Percentiles rank a stretch among this genome's conserved stretches.
These are phyloP conservation scores for Tetracladium maxilliforme DNA, from an alignment of 2,329 filamentous ascomycete species.

Conservation along the genomic window DNA sequence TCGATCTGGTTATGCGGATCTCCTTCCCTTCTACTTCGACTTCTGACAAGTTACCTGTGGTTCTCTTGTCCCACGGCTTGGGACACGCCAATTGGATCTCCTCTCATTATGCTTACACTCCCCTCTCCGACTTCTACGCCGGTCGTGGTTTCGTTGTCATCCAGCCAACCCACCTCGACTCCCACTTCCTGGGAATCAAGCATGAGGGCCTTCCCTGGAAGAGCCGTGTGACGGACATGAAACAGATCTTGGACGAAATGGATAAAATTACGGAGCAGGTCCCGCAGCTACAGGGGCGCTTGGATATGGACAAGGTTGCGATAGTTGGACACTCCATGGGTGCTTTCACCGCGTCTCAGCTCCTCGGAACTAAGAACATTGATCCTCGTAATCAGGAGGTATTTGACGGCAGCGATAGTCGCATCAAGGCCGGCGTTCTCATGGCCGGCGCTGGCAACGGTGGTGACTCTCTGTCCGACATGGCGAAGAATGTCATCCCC, in stretches of 20 bases:
- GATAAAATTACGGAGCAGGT: conserved; percentile 17
- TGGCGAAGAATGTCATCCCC: conserved; percentile 13
- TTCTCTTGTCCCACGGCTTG: conserved; percentile 24
- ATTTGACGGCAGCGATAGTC: conserved; percentile 11
- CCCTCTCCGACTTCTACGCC: conserved; percentile 24
- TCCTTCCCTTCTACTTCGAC: conserved; percentile 17
- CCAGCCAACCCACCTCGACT: conserved; percentile 25
- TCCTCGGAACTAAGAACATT: conserved; percentile 19
- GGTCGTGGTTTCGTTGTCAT: conserved; percentile 25
- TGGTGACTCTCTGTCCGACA: conserved; percentile 13
- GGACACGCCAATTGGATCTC: conserved; percentile 21
- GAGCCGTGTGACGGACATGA: conserved; percentile 19
- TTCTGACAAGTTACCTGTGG: too few relatives aligned
- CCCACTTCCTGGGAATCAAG: conserved; percentile 13
- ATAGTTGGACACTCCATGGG: conserved; percentile 24
- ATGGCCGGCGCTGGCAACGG: conserved; percentile 16
- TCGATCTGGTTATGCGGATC: conserved; percentile 19
- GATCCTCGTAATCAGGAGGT: conserved; percentile 13
- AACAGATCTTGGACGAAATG: conserved; percentile 19
- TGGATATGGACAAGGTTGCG: conserved; percentile 18
- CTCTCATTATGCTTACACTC: conserved; percentile 24
- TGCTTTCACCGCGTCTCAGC: conserved; percentile 15
- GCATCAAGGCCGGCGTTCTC: conserved; percentile 21
- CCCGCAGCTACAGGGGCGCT: conserved; percentile 16
- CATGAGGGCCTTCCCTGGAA: conserved; percentile 13